These are phyloP conservation scores for Bacidia rubella DNA, from an alignment of 495 filamentous ascomycete species.

Conservation along the genomic window DNA sequence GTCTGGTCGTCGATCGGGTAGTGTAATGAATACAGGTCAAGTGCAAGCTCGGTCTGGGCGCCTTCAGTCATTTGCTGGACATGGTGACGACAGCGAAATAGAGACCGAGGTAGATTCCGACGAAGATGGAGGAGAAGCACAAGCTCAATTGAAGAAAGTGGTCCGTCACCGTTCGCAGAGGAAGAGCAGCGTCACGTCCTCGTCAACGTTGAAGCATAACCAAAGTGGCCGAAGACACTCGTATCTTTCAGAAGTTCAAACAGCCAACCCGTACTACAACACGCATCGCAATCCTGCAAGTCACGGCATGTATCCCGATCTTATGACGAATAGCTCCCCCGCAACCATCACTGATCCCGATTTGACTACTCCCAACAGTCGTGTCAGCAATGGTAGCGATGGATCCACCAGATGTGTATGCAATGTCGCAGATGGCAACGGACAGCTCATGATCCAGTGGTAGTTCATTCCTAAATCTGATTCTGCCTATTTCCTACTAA, in stretches of 20 bases:
- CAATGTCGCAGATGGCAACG: slow-evolving; percentile 48
- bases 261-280: slow-evolving; percentile 11
- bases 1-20: not conserved
- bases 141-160: slow-evolving; percentile 59
- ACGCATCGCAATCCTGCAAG: slow-evolving; percentile 26
- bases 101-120: slow-evolving; percentile 41
- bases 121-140: slow-evolving; percentile 39
- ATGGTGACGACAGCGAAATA: slow-evolving; percentile 35
- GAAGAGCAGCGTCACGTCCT: slow-evolving; percentile 10
- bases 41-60: not conserved
- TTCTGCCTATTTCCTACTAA: slow-evolving; percentile 9
- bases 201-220: slow-evolving; percentile 1
- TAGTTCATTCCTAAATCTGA: slow-evolving; percentile 25
- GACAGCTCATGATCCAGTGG: slow-evolving; percentile 74
- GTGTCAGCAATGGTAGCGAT: slow-evolving; percentile 39
- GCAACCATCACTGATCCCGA: slow-evolving; percentile 55
- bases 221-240: slow-evolving; percentile 1
- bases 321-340: slow-evolving; percentile 40
- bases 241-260: slow-evolving; percentile 1
- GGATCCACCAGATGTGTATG: slow-evolving; percentile 62
- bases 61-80: not conserved
- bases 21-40: not conserved
- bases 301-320: slow-evolving; percentile 4
- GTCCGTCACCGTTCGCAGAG: slow-evolving; percentile 48
- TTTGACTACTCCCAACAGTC: slow-evolving; percentile 51